Percentiles rank a stretch among this genome's conserved stretches.
phyloP scores from a whole-genome alignment of 2,329 filamentous ascomycete species.

The Paecilomyces dactylethromorphus region DNA sequence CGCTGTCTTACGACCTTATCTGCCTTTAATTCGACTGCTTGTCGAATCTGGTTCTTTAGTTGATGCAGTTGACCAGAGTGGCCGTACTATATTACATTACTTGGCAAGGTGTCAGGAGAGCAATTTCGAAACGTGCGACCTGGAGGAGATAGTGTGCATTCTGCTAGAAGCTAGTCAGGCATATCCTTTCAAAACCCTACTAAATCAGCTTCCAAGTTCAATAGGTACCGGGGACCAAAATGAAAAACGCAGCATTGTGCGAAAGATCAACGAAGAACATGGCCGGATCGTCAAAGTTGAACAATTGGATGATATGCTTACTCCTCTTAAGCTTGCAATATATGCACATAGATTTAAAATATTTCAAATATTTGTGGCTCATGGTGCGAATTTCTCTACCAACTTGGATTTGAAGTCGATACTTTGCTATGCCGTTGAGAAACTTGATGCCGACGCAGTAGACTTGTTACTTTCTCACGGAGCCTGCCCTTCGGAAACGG shows the following conservation, averaged over 20 bases:
- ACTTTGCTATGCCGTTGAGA: not conserved
- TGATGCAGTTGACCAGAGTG: not conserved
- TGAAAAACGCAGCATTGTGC: not conserved
- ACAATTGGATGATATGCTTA: not conserved
- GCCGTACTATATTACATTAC: not conserved
- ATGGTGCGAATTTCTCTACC: not conserved
- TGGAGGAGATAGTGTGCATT: not conserved
- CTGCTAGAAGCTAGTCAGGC: not conserved
- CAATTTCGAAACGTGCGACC: not conserved
- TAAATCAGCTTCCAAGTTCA: not conserved
- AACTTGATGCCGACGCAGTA: not conserved
- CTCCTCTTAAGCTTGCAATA: not conserved
- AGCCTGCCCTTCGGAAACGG: not conserved
- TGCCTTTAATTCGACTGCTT: not conserved
- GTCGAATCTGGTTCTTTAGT: not conserved
- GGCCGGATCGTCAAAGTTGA: not conserved
- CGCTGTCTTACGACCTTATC: not conserved
- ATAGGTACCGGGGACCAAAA: not conserved
- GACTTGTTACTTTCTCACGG: not conserved
- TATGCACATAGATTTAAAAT: not conserved
- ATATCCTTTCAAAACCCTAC: not conserved
- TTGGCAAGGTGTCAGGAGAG: not conserved
- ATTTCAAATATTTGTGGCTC: not conserved
- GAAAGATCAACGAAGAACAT: not conserved
- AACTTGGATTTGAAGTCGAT: not conserved